Evolutionary conservation across 1,284 basidiomycete genomes (phyloP).

Genomic region (Bothia castanella): DNA sequence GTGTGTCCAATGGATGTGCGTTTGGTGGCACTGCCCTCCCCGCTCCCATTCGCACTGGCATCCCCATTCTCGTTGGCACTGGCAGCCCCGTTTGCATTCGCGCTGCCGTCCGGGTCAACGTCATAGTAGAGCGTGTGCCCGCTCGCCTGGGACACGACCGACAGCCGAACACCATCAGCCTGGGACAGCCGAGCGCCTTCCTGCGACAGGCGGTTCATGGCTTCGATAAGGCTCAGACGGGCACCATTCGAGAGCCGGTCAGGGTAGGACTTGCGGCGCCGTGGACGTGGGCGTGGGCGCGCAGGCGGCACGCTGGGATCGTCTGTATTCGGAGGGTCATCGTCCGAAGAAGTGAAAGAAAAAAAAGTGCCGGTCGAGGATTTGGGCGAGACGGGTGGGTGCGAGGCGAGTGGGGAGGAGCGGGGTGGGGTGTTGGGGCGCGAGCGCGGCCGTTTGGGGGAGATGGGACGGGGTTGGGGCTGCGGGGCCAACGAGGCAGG

Average conservation of each 20-base stretch:
- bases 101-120: conserved; percentile 10
- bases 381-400: conserved; percentile 25
- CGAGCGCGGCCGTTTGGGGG: conserved; percentile 12
- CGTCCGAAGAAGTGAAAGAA: conserved; percentile 24
- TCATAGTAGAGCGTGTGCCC: conserved; percentile 30
- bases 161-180: conserved; percentile 19
- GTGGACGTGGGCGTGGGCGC: conserved; percentile 21
- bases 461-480: too few species aligned
- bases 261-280: conserved; percentile 26
- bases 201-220: conserved; percentile 29
- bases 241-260: conserved; percentile 23
- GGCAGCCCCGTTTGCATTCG: too few species aligned
- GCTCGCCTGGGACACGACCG: conserved; percentile 22
- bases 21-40: too few species aligned
- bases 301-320: conserved; percentile 6
- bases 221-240: conserved; percentile 30
- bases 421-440: conserved; percentile 20
- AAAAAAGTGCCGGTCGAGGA: conserved; percentile 30
- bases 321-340: not conserved
- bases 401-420: conserved; percentile 15
- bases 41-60: too few species aligned
- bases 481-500: conserved; percentile 4
- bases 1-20: too few species aligned
- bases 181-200: conserved; percentile 12
- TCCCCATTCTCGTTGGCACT: not conserved